Percentiles rank a stretch among this genome's conserved stretches.
Conservation (phyloP, 2,329 filamentous ascomycete genomes). For the Calonectria montana region DNA sequence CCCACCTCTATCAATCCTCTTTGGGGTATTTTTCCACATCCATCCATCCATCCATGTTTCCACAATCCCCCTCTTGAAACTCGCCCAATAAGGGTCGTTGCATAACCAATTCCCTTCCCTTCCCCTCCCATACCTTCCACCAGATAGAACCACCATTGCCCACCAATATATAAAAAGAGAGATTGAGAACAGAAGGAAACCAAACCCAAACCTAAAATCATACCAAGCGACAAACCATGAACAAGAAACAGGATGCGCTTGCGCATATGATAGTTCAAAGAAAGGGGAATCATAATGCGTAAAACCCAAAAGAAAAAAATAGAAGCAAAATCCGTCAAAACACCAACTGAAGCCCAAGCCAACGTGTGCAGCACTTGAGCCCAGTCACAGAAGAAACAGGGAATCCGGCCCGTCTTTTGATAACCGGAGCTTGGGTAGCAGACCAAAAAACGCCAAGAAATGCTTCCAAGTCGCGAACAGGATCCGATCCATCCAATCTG, state of each 20-base stretch:
- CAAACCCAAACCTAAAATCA: slow-evolving; percentile 19
- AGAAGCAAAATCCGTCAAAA: slow-evolving; percentile 7
- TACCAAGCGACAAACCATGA: not conserved
- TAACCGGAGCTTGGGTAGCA: not conserved
- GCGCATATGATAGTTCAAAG: slow-evolving; percentile 12
- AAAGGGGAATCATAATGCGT: slow-evolving; percentile 26
- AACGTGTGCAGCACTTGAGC: not conserved
- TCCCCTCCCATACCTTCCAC: not conserved
- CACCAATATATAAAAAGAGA: slow-evolving; percentile 12
- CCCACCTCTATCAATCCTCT: slow-evolving; percentile 15
- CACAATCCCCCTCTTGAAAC: not conserved
- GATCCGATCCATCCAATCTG: slow-evolving; percentile 25
- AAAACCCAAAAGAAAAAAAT: slow-evolving; percentile 3
- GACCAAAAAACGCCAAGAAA: slow-evolving; percentile 28
- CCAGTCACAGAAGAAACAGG: not conserved
- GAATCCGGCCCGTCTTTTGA: not conserved
- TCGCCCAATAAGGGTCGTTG: not conserved
- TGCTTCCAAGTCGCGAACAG: slow-evolving; percentile 26
- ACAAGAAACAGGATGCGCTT: slow-evolving; percentile 11
- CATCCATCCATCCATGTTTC: not conserved
- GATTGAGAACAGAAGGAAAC: slow-evolving; percentile 9
- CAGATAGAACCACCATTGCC: slow-evolving; percentile 12
- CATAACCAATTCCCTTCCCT: not conserved
- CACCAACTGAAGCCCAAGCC: slow-evolving; percentile 7
- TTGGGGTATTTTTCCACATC: slow-evolving; percentile 23